These are phyloP conservation scores for Fusarium metavorans DNA, from an alignment of 2,329 filamentous ascomycete genomes.

Conservation along the genomic window DNA sequence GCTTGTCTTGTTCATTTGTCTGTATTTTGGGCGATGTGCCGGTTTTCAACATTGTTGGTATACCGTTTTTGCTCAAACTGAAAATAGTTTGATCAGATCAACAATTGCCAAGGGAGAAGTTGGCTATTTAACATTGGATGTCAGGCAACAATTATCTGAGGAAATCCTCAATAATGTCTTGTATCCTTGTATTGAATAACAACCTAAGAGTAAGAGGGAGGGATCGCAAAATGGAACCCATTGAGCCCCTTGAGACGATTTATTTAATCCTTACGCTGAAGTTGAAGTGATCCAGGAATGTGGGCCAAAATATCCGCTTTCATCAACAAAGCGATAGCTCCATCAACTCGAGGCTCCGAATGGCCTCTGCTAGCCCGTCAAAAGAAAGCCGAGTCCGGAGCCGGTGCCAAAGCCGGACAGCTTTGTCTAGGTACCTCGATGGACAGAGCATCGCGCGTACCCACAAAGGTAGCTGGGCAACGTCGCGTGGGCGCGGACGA, in stretches of 20 bases:
- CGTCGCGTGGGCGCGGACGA: not conserved
- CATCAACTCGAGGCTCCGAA: not conserved
- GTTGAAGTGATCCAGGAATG: not conserved
- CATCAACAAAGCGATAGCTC: not conserved
- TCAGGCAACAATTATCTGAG: not conserved
- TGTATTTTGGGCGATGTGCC: not conserved
- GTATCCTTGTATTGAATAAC: not conserved
- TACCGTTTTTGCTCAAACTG: not conserved
- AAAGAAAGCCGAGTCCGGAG: constrained; percentile 1
- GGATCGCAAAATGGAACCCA: not conserved
- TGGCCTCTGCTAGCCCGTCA: not conserved
- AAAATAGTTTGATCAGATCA: not conserved
- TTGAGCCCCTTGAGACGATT: not conserved
- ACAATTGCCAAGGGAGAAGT: not conserved
- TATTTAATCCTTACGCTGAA: not conserved
- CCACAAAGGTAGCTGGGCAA: not conserved
- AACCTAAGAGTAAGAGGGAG: not conserved
- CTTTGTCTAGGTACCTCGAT: not conserved
- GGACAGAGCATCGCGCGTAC: not conserved
- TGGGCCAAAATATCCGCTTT: not conserved
- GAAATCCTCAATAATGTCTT: not conserved
- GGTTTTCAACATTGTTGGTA: not conserved
- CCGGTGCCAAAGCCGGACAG: not conserved
- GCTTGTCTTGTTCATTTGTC: not conserved
- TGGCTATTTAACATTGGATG: not conserved